Base-by-base conservation (phyloP, 192 early-diverging fungal genomes). In the Geranomyces variabilis region DNA sequence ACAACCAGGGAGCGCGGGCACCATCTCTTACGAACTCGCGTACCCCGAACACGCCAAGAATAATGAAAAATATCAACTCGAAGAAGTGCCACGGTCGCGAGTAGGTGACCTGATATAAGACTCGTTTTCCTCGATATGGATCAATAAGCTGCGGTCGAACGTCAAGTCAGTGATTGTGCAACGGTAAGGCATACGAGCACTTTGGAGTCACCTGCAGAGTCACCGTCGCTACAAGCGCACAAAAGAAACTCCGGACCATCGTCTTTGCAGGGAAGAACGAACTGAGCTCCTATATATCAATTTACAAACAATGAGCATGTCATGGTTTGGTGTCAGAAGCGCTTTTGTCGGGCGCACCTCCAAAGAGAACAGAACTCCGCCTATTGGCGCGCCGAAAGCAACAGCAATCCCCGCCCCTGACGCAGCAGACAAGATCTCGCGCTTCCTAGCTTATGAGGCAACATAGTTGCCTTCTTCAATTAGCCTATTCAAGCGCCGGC, bases 331-430 rank as follows among this genome's bases (percentile, higher is more conserved):
- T n/a, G n/a, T n/a, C n/a, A n/a, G n/a, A n/a, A 3, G 36, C 36
- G 36, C 36, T 41, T n/a, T 41, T 41, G 36, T 10, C 36, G 36
- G 36, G 29, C 43, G 43, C 67, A 81, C 82, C 63, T 98, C 96
- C 22, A 98, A 80, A 30, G 92, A 92, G 21, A 64, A 64, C 63
- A 64, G 21, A 2, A 64, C 63, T 1, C 63, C 63, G 44, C 96
- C 96, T 69, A 98, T 95, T 0, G 96, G 96, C 0, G 96, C 93
- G 26, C 95, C 96, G 80, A 98, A 98, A 0, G 96, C 96, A 22
- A 95, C 93, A 29, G 93, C 90, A 10, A 98, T 91, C 46, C 96
- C 96, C 2, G 96, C 93, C 12, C 95, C 94, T 1, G 94, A 89
- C 0, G 94, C 87, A 13, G 95, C 75, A 1, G 94, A 95, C 59